Percentiles rank a stretch among this genome's conserved stretches.
phyloP scores from a whole-genome alignment of 805 yeast species.

The Kazachstania bromeliacearum region DNA sequence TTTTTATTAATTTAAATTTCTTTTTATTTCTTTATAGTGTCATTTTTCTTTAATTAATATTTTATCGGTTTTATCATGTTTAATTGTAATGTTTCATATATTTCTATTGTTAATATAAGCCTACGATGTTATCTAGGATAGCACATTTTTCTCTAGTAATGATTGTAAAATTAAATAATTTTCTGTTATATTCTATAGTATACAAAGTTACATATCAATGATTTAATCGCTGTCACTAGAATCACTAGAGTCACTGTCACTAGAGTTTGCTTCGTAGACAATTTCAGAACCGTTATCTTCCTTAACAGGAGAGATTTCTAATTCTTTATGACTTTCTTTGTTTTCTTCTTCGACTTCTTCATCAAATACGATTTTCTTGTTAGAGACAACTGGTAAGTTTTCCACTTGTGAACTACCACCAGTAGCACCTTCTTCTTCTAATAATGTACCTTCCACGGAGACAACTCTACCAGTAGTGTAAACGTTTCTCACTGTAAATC shows the following conservation, averaged over 20 bases:
- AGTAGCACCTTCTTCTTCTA: slow-evolving; percentile 23
- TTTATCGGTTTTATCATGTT: no score
- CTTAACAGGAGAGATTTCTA: slow-evolving; percentile 25
- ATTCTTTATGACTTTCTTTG: slow-evolving; percentile 29
- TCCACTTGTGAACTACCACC: slow-evolving; percentile 37
- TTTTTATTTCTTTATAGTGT: no score
- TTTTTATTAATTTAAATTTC: no score
- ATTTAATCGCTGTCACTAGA: slow-evolving; percentile 3
- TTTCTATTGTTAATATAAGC: no score
- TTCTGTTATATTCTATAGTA: background rate
- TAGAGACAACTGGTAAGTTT: slow-evolving; percentile 43
- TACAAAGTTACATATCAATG: background rate
- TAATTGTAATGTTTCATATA: background rate
- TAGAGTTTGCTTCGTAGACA: slow-evolving; percentile 27
- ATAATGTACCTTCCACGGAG: slow-evolving; percentile 79
- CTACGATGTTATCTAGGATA: no score
- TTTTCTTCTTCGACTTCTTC: slow-evolving; percentile 33
- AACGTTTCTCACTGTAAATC: slow-evolving; percentile 63
- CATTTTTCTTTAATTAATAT: no score
- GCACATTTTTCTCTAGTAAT: no score
- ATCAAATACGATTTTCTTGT: slow-evolving; percentile 42
- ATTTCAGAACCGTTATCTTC: slow-evolving; percentile 30
- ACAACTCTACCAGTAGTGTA: slow-evolving; percentile 73
- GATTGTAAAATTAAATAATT: no score
- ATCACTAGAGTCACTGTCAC: slow-evolving; percentile 18